Percentiles rank a stretch among this genome's conserved stretches.
phyloP scores from a whole-genome alignment of 2,329 filamentous ascomycete genomes.

The Neopestalotiopsis sp. region DNA sequence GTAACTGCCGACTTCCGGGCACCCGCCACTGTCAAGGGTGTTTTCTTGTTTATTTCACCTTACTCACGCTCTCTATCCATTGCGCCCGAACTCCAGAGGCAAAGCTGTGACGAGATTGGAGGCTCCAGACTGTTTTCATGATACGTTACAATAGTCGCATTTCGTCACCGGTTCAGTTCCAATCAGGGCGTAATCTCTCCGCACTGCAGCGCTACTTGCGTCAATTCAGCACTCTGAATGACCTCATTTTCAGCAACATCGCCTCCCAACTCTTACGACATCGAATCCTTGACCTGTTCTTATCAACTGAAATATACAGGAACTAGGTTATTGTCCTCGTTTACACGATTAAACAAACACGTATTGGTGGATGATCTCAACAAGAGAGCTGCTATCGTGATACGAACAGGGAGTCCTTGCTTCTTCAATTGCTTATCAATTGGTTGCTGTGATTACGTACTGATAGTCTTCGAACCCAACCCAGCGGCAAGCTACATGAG shows the following conservation, averaged over 20 bases:
- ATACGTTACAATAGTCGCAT: no score
- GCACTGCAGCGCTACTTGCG: no score
- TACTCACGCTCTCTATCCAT: no score
- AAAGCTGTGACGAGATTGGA: no score
- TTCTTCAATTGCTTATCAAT: conserved; percentile 3
- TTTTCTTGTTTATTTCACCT: no score
- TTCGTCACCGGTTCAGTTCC: no score
- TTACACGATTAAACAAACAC: background rate
- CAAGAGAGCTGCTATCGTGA: background rate
- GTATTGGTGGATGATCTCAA: conserved; percentile 9
- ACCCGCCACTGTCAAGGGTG: no score
- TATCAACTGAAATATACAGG: background rate
- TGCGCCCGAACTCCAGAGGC: no score
- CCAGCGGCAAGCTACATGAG: background rate
- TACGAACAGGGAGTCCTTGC: background rate
- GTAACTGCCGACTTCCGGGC: no score
- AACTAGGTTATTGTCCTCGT: background rate
- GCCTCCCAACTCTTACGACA: background rate
- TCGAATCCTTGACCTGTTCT: background rate
- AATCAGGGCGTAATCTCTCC: no score
- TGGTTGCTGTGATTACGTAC: background rate
- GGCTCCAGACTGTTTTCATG: no score
- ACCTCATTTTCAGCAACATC: background rate
- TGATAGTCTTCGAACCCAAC: background rate
- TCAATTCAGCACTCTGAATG: no score